Conservation (phyloP, 371 early-diverging fungal species). For the Syncephalastrum sp. region DNA sequence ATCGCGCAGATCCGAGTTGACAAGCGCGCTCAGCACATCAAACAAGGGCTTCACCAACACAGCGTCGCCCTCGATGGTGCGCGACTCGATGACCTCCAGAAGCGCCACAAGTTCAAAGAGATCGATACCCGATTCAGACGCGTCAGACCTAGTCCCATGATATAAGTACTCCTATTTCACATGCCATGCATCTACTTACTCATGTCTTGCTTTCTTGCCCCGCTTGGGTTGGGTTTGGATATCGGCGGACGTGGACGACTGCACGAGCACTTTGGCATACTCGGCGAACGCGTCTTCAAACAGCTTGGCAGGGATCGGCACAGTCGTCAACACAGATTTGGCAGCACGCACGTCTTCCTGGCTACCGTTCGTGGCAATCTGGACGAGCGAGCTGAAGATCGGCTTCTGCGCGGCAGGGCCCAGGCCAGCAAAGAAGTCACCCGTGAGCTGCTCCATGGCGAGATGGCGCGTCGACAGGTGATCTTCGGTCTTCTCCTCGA, state of each 20-base stretch:
- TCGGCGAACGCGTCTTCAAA: constrained; percentile 25
- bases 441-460: constrained; percentile 60
- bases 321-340: constrained; percentile 54
- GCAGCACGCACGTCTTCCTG: constrained; percentile 59
- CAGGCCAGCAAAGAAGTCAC: constrained; percentile 53
- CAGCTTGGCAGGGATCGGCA: constrained; percentile 56
- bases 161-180: background rate
- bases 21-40: constrained; percentile 69
- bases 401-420: constrained; percentile 44
- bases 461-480: constrained; percentile 55
- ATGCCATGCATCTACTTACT: background rate
- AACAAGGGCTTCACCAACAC: constrained; percentile 69
- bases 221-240: constrained; percentile 12
- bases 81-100: constrained; percentile 71
- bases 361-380: constrained; percentile 64
- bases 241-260: constrained; percentile 3
- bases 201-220: constrained; percentile 34
- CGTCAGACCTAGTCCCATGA: background rate
- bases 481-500: constrained; percentile 49
- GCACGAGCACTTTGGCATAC: constrained; percentile 17
- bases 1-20: constrained; percentile 56
- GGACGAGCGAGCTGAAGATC: constrained; percentile 62
- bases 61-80: constrained; percentile 44
- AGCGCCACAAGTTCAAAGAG: constrained; percentile 63
- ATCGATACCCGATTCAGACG: constrained; percentile 15